A percentile compares a stretch with the other conserved stretches of the same genome.
phyloP scores from a whole-genome alignment of 371 early-diverging fungal genomes.

The Mortierella sp. region DNA sequence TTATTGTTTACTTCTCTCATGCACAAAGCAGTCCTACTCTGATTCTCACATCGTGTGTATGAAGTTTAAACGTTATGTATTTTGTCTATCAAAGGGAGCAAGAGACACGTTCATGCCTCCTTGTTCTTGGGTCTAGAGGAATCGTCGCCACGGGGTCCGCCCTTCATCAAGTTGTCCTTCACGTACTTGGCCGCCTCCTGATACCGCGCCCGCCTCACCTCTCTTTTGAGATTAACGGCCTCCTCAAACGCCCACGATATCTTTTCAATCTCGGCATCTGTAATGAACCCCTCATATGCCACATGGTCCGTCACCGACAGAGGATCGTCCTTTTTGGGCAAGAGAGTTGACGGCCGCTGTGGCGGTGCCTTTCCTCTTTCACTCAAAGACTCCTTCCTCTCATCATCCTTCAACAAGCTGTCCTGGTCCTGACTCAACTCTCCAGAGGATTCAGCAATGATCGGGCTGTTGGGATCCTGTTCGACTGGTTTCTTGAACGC shows the following conservation, averaged over 20 bases:
- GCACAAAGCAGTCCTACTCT: not conserved
- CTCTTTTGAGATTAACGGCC: constrained; percentile 22
- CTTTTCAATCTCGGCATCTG: constrained; percentile 38
- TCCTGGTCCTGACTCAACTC: constrained; percentile 9
- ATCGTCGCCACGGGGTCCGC: constrained; percentile 1
- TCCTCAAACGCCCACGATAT: constrained; percentile 28
- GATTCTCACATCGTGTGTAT: no score
- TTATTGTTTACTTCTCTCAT: constrained; percentile 6
- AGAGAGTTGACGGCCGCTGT: constrained; percentile 1
- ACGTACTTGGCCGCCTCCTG: constrained; percentile 51
- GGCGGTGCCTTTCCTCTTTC: not conserved
- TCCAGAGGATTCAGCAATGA: constrained; percentile 49
- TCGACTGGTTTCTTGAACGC: not conserved
- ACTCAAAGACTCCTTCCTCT: not conserved
- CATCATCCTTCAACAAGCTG: not conserved
- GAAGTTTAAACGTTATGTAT: not conserved
- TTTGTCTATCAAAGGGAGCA: not conserved
- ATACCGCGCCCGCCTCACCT: constrained; percentile 30
- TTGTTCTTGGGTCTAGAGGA: not conserved
- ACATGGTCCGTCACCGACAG: constrained; percentile 49
- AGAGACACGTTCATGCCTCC: not conserved
- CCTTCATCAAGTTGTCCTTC: constrained; percentile 37
- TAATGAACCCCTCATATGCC: constrained; percentile 37
- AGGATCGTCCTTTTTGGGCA: constrained; percentile 28
- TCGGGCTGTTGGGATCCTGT: constrained; percentile 14